Evolutionary conservation across 176 grass and related monocot genomes (phyloP), one percentile per base, ranked within the genome.

Genomic region (Aegilops longissima): DNA sequence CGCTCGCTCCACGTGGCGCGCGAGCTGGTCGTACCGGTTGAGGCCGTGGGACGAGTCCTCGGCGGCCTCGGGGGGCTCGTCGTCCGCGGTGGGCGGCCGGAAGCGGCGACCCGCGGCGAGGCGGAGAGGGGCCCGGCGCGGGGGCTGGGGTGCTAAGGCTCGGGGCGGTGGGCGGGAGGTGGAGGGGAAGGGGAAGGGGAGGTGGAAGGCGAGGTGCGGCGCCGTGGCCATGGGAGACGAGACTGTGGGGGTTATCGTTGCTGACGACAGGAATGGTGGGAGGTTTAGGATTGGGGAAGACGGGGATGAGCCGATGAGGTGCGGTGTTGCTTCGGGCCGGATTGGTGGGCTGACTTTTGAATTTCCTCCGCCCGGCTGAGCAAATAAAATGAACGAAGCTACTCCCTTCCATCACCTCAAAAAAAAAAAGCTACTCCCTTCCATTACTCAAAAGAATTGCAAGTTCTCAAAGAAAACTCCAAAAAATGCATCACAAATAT

Each of bases 21-120:
- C 84, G 36, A 98, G 88, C 76, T 94, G 88, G 72, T 92, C 81
- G 74, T 86, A 86, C 45, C 90, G 88, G 74, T 83, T 84, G 90
- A 98, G 90, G 1, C 96, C 92, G 52, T 98, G 93, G 76, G 93
- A 94, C 29, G 92, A 90, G 70, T 98, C 96, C 86, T 98, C 93
- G 10, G 96, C 92, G 34, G 90, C 93, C 85, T 98, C 96, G 3
- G 93, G 93, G 3, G 92, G 96, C 70, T 98, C 92, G 62, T 92
- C 89, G 85, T 92, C 93, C 21, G 90, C 86, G 6, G 93, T 91
- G 23, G 77, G 86, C 40, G 93, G 96, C 14, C 90, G 81, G 88
- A 89, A 94, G 58, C 81, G 83, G 71, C 85, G 85, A 10, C 74
- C 51, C 8, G 84, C 77, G 38, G 86, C 80, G 77, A 68, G 80